Conservation (phyloP, 208 protist genomes). For the Herpetomonas samuelpessoai region DNA sequence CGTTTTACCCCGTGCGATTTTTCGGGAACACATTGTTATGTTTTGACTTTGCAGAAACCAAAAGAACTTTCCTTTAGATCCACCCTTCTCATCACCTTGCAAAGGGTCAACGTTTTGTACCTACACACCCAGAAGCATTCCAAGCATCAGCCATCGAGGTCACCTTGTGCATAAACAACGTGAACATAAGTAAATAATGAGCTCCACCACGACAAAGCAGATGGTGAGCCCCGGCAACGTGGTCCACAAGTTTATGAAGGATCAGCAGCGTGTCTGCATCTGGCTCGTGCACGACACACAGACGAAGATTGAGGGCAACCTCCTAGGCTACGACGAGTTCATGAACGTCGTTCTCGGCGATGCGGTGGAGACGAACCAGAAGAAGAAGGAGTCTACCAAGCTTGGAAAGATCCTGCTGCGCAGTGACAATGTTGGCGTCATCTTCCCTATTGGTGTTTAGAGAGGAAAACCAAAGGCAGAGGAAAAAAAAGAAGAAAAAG, state of each 20-base stretch:
- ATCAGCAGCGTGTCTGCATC: constrained; percentile 71
- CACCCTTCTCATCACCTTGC: no score
- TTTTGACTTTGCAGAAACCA: no score
- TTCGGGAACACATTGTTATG: no score
- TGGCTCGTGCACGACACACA: constrained; percentile 86
- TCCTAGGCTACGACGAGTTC: constrained; percentile 93
- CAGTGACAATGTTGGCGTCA: constrained; percentile 90
- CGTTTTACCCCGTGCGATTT: no score
- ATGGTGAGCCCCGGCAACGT: constrained; percentile 80
- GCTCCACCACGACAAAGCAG: constrained; percentile 47
- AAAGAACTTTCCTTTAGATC: no score
- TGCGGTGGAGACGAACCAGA: constrained; percentile 80
- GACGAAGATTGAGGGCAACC: constrained; percentile 72
- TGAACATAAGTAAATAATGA: no score
- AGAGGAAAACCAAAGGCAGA: background rate
- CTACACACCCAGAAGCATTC: no score
- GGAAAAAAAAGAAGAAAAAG: background rate
- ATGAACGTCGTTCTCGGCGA: constrained; percentile 94
- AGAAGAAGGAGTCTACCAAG: constrained; percentile 48
- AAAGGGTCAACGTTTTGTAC: no score
- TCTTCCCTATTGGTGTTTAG: constrained; percentile 86
- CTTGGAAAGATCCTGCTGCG: constrained; percentile 91
- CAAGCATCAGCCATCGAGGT: no score
- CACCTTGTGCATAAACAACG: no score
- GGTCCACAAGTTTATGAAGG: constrained; percentile 75